Percentiles rank a stretch among this genome's conserved stretches.
Conservation (phyloP, 768 basidiomycete species). For the Termitomyces sp. region DNA sequence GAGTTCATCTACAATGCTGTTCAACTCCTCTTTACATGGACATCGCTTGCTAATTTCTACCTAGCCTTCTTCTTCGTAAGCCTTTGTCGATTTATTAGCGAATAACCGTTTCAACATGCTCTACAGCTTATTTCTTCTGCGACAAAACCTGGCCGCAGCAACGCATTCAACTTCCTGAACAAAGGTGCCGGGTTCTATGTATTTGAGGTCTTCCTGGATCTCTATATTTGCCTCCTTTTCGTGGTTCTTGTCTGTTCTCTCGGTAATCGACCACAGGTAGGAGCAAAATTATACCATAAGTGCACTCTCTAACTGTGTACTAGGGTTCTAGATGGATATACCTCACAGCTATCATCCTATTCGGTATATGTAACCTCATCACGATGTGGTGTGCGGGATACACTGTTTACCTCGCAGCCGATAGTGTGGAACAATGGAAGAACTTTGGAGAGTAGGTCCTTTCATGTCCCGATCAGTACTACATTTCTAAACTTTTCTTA, state of each 20-base stretch:
- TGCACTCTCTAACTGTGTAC: neutral
- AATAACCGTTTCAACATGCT: neutral
- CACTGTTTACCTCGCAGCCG: conserved; percentile 82
- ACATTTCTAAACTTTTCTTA: neutral
- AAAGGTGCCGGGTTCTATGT: conserved; percentile 65
- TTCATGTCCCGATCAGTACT: neutral
- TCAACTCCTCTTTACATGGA: conserved; percentile 93
- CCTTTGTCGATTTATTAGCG: conserved; percentile 4
- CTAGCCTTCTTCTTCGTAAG: conserved; percentile 91
- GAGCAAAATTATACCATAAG: conserved; percentile 3
- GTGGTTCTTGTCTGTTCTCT: conserved; percentile 83
- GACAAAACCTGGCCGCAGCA: conserved; percentile 46
- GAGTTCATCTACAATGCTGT: conserved; percentile 92
- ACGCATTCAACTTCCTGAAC: conserved; percentile 84
- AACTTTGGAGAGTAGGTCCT: conserved; percentile 60
- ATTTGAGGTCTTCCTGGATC: conserved; percentile 75
- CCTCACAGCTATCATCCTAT: conserved; percentile 67
- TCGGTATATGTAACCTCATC: conserved; percentile 75
- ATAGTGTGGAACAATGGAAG: conserved; percentile 72
- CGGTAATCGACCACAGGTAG: conserved; percentile 79
- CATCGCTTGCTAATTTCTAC: conserved; percentile 89
- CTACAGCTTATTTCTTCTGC: conserved; percentile 76
- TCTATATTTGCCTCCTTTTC: conserved; percentile 85
- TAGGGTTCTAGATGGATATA: conserved; percentile 88
- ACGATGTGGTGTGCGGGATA: conserved; percentile 89